Conservation (phyloP, 1,284 basidiomycete species). For the Moesziomyces aphidis region DNA sequence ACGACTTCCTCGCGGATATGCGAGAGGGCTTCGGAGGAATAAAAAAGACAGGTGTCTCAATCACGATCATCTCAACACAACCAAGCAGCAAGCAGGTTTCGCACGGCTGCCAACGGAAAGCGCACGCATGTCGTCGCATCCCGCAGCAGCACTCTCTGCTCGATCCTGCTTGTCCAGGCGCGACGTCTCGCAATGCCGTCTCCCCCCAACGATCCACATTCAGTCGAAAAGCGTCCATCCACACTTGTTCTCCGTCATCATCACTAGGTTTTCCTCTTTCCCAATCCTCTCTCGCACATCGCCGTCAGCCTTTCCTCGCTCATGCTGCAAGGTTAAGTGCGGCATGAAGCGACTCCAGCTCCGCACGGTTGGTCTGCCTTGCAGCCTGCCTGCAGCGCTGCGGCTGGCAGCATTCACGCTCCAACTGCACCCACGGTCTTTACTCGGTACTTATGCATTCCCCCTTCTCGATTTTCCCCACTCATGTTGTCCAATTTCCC, state of each 20-base stretch:
- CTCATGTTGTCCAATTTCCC: slow-evolving; percentile 3
- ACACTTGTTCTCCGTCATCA: slow-evolving; percentile 3
- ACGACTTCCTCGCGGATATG: slow-evolving; percentile 51
- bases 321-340: background rate
- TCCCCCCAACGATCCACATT: slow-evolving; percentile 7
- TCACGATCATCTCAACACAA: slow-evolving; percentile 24
- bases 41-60: slow-evolving; percentile 36
- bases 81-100: slow-evolving; percentile 33
- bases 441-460: slow-evolving; percentile 29
- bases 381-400: slow-evolving; percentile 1
- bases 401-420: slow-evolving; percentile 2
- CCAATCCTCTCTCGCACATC: background rate
- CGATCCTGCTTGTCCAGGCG: slow-evolving; percentile 30
- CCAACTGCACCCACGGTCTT: slow-evolving; percentile 47
- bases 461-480: background rate
- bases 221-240: slow-evolving; percentile 22
- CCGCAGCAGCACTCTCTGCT: slow-evolving; percentile 5
- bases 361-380: background rate
- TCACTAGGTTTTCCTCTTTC: slow-evolving; percentile 4
- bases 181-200: slow-evolving; percentile 28
- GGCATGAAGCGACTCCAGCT: background rate
- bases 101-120: slow-evolving; percentile 9
- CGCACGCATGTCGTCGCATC: background rate
- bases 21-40: slow-evolving; percentile 55
- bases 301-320: background rate